Evolutionary conservation across 2,329 filamentous ascomycete species (phyloP), one percentile per base, ranked within the genome.

Genomic region (Fusarium penzigii): DNA sequence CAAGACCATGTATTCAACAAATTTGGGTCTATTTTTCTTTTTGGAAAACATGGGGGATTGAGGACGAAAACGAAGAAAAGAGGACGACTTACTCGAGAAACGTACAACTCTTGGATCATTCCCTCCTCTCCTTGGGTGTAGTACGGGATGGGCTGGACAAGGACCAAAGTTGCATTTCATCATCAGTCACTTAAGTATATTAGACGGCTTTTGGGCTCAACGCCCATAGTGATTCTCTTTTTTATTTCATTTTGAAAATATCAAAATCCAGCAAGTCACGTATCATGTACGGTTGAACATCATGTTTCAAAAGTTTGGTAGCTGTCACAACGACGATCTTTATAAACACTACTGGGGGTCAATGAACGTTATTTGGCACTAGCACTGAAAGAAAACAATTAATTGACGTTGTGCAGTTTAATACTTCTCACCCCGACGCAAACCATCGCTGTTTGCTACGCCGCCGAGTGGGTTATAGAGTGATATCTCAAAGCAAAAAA

Each of bases 1-100:
- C 20, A 44, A 59, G 61, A 55, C 65, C 64, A 61, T 64, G 54
- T 63, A 56, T 69, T 69, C 65, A 68, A 68, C 66, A 66, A 60
- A 58, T 62, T 59, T 53, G 44, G 64, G 63, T 65, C 61, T 60
- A 56, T 51, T 54, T 25, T 44, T 25, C 36, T 34, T 29, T 44
- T 11, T 29, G 25, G 16, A 41, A 56, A 56, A 44, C 42, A 53
- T 53, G 52, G 39, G 32, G 38, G 51, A 61, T 25, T n/a, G n/a
- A n/a, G 20, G 20, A 25, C 4, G 20, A 25, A 25, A 7, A 4
- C 4, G 20, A 25, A 25, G 20, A 25, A 25, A 25, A 25, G 20
- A 25, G 20, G 20, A 25, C 20, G 5, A 4, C 20, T 7, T 25
- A 3, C 32, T 36, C 32, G 32, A 36, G 32, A 4, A 4, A 11